A percentile compares a stretch with the other conserved stretches of the same genome.
phyloP scores from a whole-genome alignment of 1,284 basidiomycete genomes.

The Hypsizygus ulmarius region DNA sequence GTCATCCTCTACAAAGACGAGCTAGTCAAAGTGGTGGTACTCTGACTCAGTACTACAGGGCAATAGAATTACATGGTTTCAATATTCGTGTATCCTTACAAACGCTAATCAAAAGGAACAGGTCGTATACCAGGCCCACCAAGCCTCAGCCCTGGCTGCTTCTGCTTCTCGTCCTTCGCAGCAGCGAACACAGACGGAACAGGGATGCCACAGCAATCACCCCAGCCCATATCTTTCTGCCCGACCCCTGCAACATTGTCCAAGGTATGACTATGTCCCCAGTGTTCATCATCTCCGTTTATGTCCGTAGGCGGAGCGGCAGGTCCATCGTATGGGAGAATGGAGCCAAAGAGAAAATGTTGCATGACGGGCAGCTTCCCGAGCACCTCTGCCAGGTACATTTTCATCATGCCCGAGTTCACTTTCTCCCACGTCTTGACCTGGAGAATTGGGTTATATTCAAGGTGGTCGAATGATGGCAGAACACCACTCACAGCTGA shows the following conservation, averaged over 20 bases:
- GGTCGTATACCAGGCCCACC: slow-evolving; percentile 68
- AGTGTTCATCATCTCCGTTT: slow-evolving; percentile 39
- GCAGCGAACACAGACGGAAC: slow-evolving; percentile 84
- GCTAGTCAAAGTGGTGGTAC: too few species aligned
- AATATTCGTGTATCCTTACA: too few species aligned
- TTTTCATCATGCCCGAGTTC: slow-evolving; percentile 97
- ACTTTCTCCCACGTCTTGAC: slow-evolving; percentile 98
- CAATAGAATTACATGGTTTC: too few species aligned
- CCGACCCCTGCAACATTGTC: slow-evolving; percentile 48
- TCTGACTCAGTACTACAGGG: too few species aligned
- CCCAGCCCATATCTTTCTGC: slow-evolving; percentile 65
- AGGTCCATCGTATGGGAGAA: slow-evolving; percentile 74
- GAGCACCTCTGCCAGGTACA: slow-evolving; percentile 95
- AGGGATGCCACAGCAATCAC: slow-evolving; percentile 94
- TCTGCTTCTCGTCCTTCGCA: slow-evolving; percentile 46
- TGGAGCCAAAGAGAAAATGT: slow-evolving; percentile 91
- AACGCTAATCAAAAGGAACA: slow-evolving; percentile 74
- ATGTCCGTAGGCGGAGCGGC: slow-evolving; percentile 36
- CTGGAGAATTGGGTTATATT: slow-evolving; percentile 31
- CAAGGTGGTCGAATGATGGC: not conserved
- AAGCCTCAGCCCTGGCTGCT: slow-evolving; percentile 35
- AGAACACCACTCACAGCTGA: slow-evolving; percentile 62
- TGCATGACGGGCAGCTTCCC: slow-evolving; percentile 95
- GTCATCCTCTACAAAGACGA: too few species aligned
- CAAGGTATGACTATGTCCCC: slow-evolving; percentile 56